These are phyloP conservation scores for Clohesyomyces aquaticus DNA, from an alignment of 495 filamentous ascomycete genomes.

Conservation along the genomic window DNA sequence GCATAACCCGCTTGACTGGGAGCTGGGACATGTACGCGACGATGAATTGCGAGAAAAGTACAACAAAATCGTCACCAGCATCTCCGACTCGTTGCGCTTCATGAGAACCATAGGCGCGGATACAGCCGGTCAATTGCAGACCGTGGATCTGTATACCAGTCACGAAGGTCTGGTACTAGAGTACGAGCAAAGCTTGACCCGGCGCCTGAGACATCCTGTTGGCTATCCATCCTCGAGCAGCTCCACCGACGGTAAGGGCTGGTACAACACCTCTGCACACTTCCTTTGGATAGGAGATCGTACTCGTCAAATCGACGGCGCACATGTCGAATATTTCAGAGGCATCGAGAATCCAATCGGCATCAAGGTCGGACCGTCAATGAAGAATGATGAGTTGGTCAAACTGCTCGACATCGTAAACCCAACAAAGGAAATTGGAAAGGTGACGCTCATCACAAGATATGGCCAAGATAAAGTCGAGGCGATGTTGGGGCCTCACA, in stretches of 20 bases:
- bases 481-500: constrained; percentile 75
- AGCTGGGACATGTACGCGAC: constrained; percentile 87
- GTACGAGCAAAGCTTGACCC: constrained; percentile 86
- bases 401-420: constrained; percentile 81
- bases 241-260: constrained; percentile 58
- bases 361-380: constrained; percentile 91
- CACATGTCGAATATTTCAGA: constrained; percentile 96
- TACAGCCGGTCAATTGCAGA: constrained; percentile 78
- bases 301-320: constrained; percentile 87
- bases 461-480: constrained; percentile 80
- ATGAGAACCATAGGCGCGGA: constrained; percentile 95
- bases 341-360: constrained; percentile 94
- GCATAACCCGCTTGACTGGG: constrained; percentile 93
- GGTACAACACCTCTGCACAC: constrained; percentile 81
- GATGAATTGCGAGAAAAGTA: constrained; percentile 82
- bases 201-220: constrained; percentile 69
- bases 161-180: constrained; percentile 94
- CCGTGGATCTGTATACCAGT: constrained; percentile 93
- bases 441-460: constrained; percentile 93
- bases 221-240: constrained; percentile 17
- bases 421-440: constrained; percentile 77
- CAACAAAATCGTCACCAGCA: constrained; percentile 76
- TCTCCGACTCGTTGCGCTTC: constrained; percentile 89
- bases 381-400: constrained; percentile 71
- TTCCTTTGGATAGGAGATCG: constrained; percentile 99